Base-by-base conservation (phyloP, 2,329 filamentous ascomycete species). In the Metarhizium humberi region DNA sequence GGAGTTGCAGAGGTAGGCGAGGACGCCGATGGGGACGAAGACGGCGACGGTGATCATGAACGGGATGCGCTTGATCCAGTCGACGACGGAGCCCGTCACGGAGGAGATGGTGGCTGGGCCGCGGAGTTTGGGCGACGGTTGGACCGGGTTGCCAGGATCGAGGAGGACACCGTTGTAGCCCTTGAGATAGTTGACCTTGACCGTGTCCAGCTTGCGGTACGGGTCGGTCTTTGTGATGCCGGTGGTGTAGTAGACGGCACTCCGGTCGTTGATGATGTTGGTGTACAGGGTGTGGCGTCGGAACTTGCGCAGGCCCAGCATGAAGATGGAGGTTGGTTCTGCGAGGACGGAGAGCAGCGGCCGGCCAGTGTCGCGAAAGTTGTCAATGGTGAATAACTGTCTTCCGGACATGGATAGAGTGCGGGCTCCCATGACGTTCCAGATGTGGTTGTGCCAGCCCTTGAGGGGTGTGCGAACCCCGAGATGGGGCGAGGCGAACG, bases 311-410 rank as follows among this genome's bases (percentile, higher is more conserved):
- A 97, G 76, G 0, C 85, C 92, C 36, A 82, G 81, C 63, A 95
- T 87, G 72, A 97, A 97, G 61, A 96, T 88, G 58, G 88, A 92
- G 51, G 86, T 80, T 0, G 87, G 85, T 60, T 96, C 92, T 6
- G 92, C 88, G 34, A 97, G 78, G 10, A 96, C 78, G 51, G 87
- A 80, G 20, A 97, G 79, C 10, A 97, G 75, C 0, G 92, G 90
- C 45, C 85, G 81, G n/a, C 82, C 85, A 0, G 90, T 95, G 58
- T 89, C 84, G 56, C 91, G 84, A 70, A 96, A 96, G 5, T 80
- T 75, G 73, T 97, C 92, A 57, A 94, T 87, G 55, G 84, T 84
- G 68, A 96, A 97, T 10, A 97, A 77, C 68, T 97, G 92, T 51
- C 86, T 79, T 5, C 92, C 92, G 0, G 90, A 95, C 66, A 82